Base-by-base conservation (phyloP, 176 grass and related monocot genomes). In the Rhynchospora tenuis region DNA sequence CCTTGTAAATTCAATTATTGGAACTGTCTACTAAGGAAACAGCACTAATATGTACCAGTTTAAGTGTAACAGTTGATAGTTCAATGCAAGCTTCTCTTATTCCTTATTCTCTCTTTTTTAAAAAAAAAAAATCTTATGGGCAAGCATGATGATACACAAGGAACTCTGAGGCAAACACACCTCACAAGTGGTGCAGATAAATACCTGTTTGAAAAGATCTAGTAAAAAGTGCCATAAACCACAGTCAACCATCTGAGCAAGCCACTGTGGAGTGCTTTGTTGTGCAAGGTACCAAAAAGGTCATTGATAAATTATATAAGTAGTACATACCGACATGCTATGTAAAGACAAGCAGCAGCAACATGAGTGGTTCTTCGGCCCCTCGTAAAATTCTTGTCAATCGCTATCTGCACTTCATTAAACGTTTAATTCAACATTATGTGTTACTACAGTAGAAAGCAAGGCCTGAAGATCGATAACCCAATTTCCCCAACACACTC, bases 341-440 rank as follows among this genome's bases (percentile, higher is more conserved):
- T 94, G 79, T 98, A 98, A 85, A 98, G 89, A 79, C 95, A 98
- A 83, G 87, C 87, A 81, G 92, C 92, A 72, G 89, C 92, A 87
- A 94, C 92, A 52, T 94, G 89, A 56, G 84, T 71, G 88, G 86
- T 91, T 81, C 82, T 88, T 50, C 90, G 90, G 1, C 95, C 92
- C 82, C 80, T 98, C 29, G 95, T 98, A 64, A 98, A 98, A 84
- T 85, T 85, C 47, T 85, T 89, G 26, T 94, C 94, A 43, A 97
- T 60, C 80, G 88, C 94, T 89, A 94, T 87, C 94, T 97, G 85
- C 85, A 87, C 20, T 87, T 89, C 84, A 84, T 57, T 59, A 88
- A 85, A 43, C 78, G 83, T 19, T 83, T 65, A 79, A 77, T 77
- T 79, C 47, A 86, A 22, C 14, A 88, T 60, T 62, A 67, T 47